Evolutionary conservation across 768 basidiomycete genomes (phyloP), one percentile per base, ranked within the genome.

Genomic region (Rhodotorula paludigena): DNA sequence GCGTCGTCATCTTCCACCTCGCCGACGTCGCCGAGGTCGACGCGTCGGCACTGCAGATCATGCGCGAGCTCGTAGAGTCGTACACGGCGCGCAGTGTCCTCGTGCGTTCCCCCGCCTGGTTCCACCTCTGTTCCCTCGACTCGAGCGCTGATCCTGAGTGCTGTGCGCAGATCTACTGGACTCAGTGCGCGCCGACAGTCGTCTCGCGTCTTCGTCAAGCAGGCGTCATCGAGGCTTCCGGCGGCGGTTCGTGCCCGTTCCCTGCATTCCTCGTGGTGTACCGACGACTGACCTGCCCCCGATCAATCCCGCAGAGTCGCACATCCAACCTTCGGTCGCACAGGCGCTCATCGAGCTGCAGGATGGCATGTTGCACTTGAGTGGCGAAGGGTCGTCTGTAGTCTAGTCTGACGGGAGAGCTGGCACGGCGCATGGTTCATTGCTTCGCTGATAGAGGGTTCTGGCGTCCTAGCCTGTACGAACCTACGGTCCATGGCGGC

Each of bases 1-100:
- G 67, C 28, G 66, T 69, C 35, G 60, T 75, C 41, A 64, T 75
- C 30, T 92, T 99, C 78, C 93, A 98, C 74, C 83, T 97, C 82
- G 87, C 88, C 20, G 94, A 98, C 79, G 88, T 96, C 7, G 90
- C 92, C 64, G 84, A 82, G 25, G 86, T 90, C 66, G 94, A 99
- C 77, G 92, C 94, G 14, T 91, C 90, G 18, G 76, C 76, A 5
- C 38, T 70, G 8, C 73, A 71, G 44, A 72, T 76, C 28, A 23
- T 76, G 39, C 30, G 28, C 21, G 76, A 76, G 60, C 56, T 73
- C 25, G 71, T 67, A 42, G 66, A 58, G 54, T 52, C 60, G 21
- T 75, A 75, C 51, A 38, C 54, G 7, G 53, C 49, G 32, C 57
- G 71, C 16, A 49, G 49, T 42, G 71, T 69, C 16, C 41, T 69